A percentile compares a stretch with the other conserved stretches of the same genome.
Conservation (phyloP, 2,329 filamentous ascomycete species). For the Fusarium sp. region DNA sequence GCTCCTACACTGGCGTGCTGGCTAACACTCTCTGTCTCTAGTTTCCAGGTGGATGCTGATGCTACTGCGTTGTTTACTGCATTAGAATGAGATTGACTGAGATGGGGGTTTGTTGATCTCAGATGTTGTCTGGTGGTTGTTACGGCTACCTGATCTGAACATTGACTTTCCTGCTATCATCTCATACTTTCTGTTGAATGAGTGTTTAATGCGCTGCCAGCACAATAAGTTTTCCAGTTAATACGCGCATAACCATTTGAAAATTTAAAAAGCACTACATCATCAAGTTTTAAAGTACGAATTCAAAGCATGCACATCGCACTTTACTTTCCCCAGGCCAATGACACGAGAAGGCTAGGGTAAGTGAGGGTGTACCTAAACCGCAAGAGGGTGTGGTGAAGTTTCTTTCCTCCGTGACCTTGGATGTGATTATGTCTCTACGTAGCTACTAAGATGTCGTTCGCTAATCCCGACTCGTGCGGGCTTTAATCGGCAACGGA, state of each 20-base stretch:
- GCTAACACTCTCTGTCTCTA: conserved; percentile 27
- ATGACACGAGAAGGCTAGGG: conserved; percentile 14
- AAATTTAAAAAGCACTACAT: neutral
- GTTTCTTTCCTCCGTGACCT: conserved; percentile 16
- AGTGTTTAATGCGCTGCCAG: neutral
- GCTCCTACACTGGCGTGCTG: conserved; percentile 36
- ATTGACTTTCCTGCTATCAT: neutral
- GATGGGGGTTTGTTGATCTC: conserved; percentile 32
- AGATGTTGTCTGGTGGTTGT: conserved; percentile 31
- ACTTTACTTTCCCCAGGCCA: conserved; percentile 15
- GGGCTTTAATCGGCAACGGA: conserved; percentile 25
- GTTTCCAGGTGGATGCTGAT: conserved; percentile 21
- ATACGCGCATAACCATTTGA: neutral
- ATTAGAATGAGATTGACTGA: conserved; percentile 22
- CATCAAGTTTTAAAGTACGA: conserved; percentile 2
- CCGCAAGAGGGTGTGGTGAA: conserved; percentile 29
- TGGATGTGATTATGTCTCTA: conserved; percentile 10
- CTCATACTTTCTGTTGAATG: neutral
- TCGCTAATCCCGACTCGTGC: conserved; percentile 31
- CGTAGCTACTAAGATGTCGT: conserved; percentile 4
- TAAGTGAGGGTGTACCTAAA: conserved; percentile 32
- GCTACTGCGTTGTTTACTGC: conserved; percentile 33
- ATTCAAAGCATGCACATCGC: conserved; percentile 16
- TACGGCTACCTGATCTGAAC: conserved; percentile 14
- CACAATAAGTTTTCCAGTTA: neutral